phyloP scores from a whole-genome alignment of 768 basidiomycete genomes.

The Suillus americanus region DNA sequence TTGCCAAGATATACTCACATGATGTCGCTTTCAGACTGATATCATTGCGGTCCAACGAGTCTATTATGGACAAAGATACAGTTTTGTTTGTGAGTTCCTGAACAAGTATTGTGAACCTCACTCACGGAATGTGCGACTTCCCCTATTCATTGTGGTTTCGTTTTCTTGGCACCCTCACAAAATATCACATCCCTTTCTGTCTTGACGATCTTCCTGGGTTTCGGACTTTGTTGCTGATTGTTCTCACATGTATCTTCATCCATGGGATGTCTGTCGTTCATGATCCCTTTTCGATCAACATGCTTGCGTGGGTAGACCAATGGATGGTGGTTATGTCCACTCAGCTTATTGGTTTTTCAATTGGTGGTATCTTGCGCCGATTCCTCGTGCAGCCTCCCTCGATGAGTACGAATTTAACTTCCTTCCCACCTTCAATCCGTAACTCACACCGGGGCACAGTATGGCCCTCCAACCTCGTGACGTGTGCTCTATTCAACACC shows the following conservation, averaged over 20 bases:
- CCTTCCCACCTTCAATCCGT: neutral
- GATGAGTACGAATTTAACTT: constrained; percentile 43
- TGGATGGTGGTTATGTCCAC: constrained; percentile 72
- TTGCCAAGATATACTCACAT: neutral
- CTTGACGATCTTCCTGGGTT: neutral
- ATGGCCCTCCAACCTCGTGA: constrained; percentile 72
- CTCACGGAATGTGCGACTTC: constrained; percentile 8
- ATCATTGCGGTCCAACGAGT: constrained; percentile 73
- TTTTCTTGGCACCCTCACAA: neutral
- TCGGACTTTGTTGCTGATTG: neutral
- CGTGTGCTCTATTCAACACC: constrained; percentile 72
- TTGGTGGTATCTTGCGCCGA: constrained; percentile 57
- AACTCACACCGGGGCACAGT: constrained; percentile 37
- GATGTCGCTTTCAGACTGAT: constrained; percentile 45
- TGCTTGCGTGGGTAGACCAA: constrained; percentile 35
- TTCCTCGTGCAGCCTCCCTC: constrained; percentile 61
- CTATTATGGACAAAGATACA: constrained; percentile 59
- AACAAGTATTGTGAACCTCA: constrained; percentile 9
- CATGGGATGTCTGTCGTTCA: neutral
- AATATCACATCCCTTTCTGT: neutral
- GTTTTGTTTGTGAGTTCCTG: constrained; percentile 43
- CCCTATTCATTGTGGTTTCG: neutral
- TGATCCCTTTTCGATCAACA: neutral
- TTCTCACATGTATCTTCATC: neutral
- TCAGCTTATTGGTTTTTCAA: constrained; percentile 64